A percentile compares a stretch with the other conserved stretches of the same genome.
These are phyloP conservation scores for Leishmania tarentolae DNA, from an alignment of 208 protist genomes.

Conservation along the genomic window DNA sequence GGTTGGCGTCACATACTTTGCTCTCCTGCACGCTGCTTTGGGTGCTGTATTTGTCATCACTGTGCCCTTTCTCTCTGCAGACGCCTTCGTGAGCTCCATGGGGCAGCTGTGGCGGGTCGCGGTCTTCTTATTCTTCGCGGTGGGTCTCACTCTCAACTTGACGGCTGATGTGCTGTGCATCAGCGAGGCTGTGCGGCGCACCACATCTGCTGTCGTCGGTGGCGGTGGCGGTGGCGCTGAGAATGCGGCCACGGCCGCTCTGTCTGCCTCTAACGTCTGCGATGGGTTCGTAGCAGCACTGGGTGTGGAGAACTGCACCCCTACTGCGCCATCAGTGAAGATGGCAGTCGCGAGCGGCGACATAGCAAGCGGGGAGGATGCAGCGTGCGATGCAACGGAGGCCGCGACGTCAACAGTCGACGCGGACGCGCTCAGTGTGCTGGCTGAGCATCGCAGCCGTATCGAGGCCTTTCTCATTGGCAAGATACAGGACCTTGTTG, in stretches of 20 bases:
- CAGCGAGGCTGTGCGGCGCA: slow-evolving; percentile 45
- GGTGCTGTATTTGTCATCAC: slow-evolving; percentile 41
- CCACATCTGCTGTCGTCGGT: slow-evolving; percentile 48
- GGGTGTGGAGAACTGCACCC: background rate
- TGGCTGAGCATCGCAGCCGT: slow-evolving; percentile 1
- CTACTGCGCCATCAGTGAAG: background rate
- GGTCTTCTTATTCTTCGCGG: slow-evolving; percentile 47
- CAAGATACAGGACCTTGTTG: slow-evolving; percentile 36
- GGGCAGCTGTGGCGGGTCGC: slow-evolving; percentile 47
- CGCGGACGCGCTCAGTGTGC: slow-evolving; percentile 1
- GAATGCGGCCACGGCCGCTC: slow-evolving; percentile 12
- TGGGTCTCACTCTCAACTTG: slow-evolving; percentile 48
- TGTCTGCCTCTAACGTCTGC: background rate
- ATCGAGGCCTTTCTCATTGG: slow-evolving; percentile 15
- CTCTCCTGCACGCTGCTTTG: slow-evolving; percentile 48
- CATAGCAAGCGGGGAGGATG: background rate
- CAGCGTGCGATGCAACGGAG: background rate
- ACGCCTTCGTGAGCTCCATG: slow-evolving; percentile 40
- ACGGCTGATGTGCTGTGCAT: slow-evolving; percentile 54
- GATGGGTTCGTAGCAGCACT: background rate
- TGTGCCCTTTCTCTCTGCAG: slow-evolving; percentile 31
- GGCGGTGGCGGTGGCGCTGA: slow-evolving; percentile 10
- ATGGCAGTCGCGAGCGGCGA: background rate
- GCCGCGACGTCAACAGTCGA: background rate
- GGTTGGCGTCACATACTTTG: slow-evolving; percentile 45